Percentiles rank a stretch among this genome's conserved stretches.
Conservation (phyloP, 2,329 filamentous ascomycete genomes). For the Aspergillus hiratsukae region DNA sequence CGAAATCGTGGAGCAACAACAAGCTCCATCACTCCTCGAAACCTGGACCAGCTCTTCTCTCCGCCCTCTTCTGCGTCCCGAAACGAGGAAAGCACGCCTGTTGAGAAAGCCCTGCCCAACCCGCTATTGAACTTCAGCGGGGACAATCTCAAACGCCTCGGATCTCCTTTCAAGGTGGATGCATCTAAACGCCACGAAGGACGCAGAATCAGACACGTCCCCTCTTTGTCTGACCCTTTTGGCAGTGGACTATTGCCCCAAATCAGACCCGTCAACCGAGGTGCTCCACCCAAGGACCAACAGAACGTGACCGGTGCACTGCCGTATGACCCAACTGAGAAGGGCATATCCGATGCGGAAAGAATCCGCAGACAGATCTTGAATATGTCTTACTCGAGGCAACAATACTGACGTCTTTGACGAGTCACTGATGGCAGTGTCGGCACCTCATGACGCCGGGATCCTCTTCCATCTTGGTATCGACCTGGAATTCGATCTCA, state of each 20-base stretch:
- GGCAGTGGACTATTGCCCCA: constrained; percentile 24
- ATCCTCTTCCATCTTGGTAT: constrained; percentile 20
- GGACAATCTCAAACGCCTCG: constrained; percentile 43
- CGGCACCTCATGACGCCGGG: constrained; percentile 3
- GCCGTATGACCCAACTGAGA: constrained; percentile 31
- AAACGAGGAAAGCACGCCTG: constrained; percentile 18
- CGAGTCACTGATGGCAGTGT: neutral
- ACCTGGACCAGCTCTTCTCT: constrained; percentile 53
- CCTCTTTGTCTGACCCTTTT: constrained; percentile 44
- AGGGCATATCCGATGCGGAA: constrained; percentile 36
- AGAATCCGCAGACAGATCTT: constrained; percentile 37
- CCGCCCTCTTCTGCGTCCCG: constrained; percentile 40
- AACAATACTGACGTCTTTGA: constrained; percentile 15
- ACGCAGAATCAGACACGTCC: constrained; percentile 35
- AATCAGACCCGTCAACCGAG: constrained; percentile 11
- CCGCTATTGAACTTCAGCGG: constrained; percentile 30
- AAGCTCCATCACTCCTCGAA: constrained; percentile 51
- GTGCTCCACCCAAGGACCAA: constrained; percentile 14
- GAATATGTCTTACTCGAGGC: constrained; percentile 31
- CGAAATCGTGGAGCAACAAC: constrained; percentile 60
- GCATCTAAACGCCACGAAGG: constrained; percentile 29
- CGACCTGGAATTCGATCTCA: constrained; percentile 17
- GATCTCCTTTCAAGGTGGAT: constrained; percentile 45
- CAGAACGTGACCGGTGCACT: constrained; percentile 10
- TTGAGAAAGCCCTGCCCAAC: constrained; percentile 21